Conservation (phyloP, 306 rosid genomes). For the Dryas alaskensis region DNA sequence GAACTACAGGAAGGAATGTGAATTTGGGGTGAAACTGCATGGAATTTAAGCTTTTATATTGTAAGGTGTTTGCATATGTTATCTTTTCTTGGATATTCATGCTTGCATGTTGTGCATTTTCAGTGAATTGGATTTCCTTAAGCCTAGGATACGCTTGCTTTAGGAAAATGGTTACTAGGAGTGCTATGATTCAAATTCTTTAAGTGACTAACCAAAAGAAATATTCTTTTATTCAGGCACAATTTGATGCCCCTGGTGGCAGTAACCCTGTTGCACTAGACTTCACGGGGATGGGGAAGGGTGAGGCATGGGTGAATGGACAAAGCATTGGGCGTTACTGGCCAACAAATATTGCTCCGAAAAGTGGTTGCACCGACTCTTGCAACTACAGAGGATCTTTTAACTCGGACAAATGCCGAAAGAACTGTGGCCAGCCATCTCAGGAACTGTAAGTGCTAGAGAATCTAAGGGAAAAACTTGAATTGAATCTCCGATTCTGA, state of each 20-base stretch:
- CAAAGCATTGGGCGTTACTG: constrained; percentile 94
- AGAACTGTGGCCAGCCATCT: constrained; percentile 85
- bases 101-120: not conserved
- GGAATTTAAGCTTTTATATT: not conserved
- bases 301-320: constrained; percentile 97
- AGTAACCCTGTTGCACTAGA: constrained; percentile 78
- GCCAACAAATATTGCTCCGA: constrained; percentile 60
- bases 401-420: constrained; percentile 56
- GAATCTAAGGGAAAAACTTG: constrained; percentile 8
- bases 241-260: constrained; percentile 62
- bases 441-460: constrained; percentile 60
- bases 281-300: constrained; percentile 90
- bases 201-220: constrained; percentile 28
- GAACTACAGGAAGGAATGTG: not conserved
- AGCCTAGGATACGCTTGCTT: not conserved
- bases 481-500: constrained; percentile 28
- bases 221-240: constrained; percentile 50
- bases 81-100: not conserved
- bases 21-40: not conserved
- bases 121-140: not conserved
- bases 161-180: not conserved
- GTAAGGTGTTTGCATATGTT: not conserved
- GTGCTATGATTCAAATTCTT: not conserved
- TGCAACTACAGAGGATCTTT: constrained; percentile 69
- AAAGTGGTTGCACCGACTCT: constrained; percentile 44